These are phyloP conservation scores for Zymoseptoria tritici DNA, from an alignment of 2,329 filamentous ascomycete genomes.

Conservation along the genomic window DNA sequence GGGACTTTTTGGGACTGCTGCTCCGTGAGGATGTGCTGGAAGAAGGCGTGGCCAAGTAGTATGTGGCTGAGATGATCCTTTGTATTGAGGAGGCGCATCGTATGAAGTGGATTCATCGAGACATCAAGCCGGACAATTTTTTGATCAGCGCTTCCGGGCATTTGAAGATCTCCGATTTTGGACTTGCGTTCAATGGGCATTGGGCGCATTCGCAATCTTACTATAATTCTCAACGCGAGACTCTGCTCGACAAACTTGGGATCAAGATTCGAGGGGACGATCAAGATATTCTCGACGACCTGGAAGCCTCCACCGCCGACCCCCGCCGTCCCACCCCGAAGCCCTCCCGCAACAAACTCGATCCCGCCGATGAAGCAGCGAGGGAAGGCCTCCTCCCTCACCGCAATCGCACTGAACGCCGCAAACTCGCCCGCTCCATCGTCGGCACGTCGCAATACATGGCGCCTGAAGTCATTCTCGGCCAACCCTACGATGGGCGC, in stretches of 20 bases:
- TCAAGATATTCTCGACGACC: slow-evolving; percentile 55
- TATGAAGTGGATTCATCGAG: slow-evolving; percentile 85
- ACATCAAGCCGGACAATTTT: slow-evolving; percentile 97
- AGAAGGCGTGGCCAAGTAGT: slow-evolving; percentile 74
- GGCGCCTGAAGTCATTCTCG: slow-evolving; percentile 86
- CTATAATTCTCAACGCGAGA: slow-evolving; percentile 75
- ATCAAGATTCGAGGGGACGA: slow-evolving; percentile 67
- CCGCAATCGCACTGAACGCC: slow-evolving; percentile 46
- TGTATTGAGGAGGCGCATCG: slow-evolving; percentile 89
- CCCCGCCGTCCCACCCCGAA: slow-evolving; percentile 7
- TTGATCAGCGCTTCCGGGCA: slow-evolving; percentile 82
- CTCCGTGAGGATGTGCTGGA: slow-evolving; percentile 77
- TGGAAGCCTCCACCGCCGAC: slow-evolving; percentile 10
- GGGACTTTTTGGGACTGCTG: slow-evolving; percentile 82
- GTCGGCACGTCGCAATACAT: slow-evolving; percentile 98
- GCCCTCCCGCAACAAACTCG: slow-evolving; percentile 9
- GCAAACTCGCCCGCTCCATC: slow-evolving; percentile 71
- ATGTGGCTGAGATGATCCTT: slow-evolving; percentile 90
- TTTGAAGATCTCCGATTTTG: slow-evolving; percentile 93
- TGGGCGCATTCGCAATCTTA: slow-evolving; percentile 89
- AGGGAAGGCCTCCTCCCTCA: slow-evolving; percentile 34
- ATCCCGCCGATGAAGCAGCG: slow-evolving; percentile 20
- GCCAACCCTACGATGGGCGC: slow-evolving; percentile 77
- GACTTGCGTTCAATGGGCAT: slow-evolving; percentile 87
- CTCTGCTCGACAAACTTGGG: slow-evolving; percentile 66